Conservation (phyloP, 306 rosid genomes). For the Vigna trinervia region DNA sequence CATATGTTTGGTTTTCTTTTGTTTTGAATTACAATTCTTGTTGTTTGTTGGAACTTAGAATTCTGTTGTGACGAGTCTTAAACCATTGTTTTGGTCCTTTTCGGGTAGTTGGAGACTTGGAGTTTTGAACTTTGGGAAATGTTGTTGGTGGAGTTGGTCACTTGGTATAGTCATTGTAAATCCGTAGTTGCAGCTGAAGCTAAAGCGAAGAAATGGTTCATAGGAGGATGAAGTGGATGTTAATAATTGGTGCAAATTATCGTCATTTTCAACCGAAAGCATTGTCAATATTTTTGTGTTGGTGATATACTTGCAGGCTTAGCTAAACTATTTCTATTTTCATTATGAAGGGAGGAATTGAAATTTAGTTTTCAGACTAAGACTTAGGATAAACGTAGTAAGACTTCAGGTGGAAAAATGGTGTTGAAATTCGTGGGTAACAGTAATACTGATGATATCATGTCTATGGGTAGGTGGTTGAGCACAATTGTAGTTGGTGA, state of each 20-base stretch:
- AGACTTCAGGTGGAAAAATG: conserved; percentile 29
- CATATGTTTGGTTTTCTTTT: background rate
- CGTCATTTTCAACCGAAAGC: conserved; percentile 16
- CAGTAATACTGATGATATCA: background rate
- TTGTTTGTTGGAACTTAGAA: conserved; percentile 36
- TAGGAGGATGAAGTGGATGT: conserved; percentile 24
- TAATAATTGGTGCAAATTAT: conserved; percentile 31
- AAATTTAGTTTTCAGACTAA: conserved; percentile 28
- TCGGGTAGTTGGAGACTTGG: conserved; percentile 42
- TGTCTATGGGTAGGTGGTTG: conserved; percentile 17
- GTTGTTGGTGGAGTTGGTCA: conserved; percentile 26
- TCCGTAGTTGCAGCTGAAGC: conserved; percentile 14
- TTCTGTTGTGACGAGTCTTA: conserved; percentile 23
- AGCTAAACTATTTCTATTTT: conserved; percentile 26
- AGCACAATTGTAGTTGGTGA: conserved; percentile 26
- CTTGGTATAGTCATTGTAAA: conserved; percentile 22
- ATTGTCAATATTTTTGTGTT: conserved; percentile 33
- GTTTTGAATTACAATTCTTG: conserved; percentile 29
- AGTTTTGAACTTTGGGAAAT: conserved; percentile 35
- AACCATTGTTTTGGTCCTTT: conserved; percentile 13
- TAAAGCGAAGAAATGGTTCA: conserved; percentile 2
- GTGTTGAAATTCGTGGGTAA: conserved; percentile 15
- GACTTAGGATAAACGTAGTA: conserved; percentile 25
- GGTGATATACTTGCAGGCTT: background rate
- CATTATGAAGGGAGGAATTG: conserved; percentile 11